phyloP scores from a whole-genome alignment of 2,329 filamentous ascomycete species.

The Stagonosporopsis chrysanthemi region DNA sequence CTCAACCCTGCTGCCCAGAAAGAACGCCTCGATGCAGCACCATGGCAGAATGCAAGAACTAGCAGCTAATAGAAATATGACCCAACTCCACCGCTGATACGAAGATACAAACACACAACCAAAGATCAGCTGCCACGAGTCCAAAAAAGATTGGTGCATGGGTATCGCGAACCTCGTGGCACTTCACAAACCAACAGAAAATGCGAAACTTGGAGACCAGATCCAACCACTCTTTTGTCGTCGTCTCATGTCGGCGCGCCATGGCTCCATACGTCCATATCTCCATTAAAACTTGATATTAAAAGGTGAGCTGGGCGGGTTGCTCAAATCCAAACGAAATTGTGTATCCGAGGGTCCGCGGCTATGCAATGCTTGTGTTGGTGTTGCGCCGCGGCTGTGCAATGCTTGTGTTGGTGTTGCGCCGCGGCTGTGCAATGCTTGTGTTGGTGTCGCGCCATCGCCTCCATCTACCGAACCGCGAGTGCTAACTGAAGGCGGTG shows the following conservation, averaged over 20 bases:
- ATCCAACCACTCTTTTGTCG: conserved; percentile 32
- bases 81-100: conserved; percentile 47
- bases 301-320: conserved; percentile 49
- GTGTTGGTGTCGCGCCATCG: conserved; percentile 43
- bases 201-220: conserved; percentile 36
- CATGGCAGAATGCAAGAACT: conserved; percentile 34
- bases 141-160: conserved; percentile 37
- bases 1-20: conserved; percentile 20
- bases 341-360: conserved; percentile 43
- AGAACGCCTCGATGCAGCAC: conserved; percentile 23
- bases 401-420: conserved; percentile 46
- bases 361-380: conserved; percentile 45
- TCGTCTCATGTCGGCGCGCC: conserved; percentile 30
- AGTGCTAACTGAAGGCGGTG: conserved; percentile 34
- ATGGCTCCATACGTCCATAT: conserved; percentile 11
- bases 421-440: conserved; percentile 44
- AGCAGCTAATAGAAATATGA: conserved; percentile 32
- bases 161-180: conserved; percentile 48
- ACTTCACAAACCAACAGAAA: conserved; percentile 34
- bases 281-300: conserved; percentile 47
- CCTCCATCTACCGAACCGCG: conserved; percentile 39
- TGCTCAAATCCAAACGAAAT: conserved; percentile 45
- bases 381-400: conserved; percentile 44
- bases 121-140: conserved; percentile 41
- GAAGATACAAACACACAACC: conserved; percentile 29